phyloP scores from a whole-genome alignment of 805 yeast species.

The Yarrowia sp. region DNA sequence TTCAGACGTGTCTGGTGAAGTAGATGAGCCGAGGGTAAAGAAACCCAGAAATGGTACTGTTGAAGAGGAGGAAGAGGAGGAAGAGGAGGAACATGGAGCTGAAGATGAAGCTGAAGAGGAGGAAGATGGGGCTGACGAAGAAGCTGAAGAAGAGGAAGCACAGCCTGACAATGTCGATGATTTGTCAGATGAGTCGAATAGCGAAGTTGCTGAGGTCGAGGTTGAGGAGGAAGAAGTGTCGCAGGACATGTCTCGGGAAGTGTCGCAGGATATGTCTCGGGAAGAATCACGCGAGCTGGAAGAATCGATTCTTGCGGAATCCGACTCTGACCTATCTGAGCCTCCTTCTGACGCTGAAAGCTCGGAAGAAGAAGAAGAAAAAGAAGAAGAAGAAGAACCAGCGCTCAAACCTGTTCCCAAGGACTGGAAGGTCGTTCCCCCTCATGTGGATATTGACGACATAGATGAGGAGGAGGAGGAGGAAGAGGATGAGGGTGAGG shows the following conservation, averaged over 20 bases:
- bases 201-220: background rate
- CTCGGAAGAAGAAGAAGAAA: background rate
- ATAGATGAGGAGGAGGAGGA: background rate
- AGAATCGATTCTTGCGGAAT: background rate
- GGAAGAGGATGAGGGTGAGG: background rate
- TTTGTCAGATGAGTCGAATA: too few relatives aligned
- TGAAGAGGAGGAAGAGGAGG: too few relatives aligned
- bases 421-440: background rate
- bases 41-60: too few relatives aligned
- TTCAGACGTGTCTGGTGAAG: too few relatives aligned
- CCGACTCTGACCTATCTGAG: slow-evolving; percentile 2
- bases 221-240: background rate
- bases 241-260: too few relatives aligned
- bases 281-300: slow-evolving; percentile 1
- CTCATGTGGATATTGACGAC: background rate
- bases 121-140: too few relatives aligned
- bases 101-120: background rate
- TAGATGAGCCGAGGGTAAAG: too few relatives aligned
- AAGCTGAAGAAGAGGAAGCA: too few relatives aligned
- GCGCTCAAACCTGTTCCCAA: background rate
- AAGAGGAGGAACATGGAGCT: background rate
- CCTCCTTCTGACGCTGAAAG: background rate
- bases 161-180: too few relatives aligned
- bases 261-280: background rate
- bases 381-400: background rate